Conservation (phyloP, 371 early-diverging fungal genomes). For the Mucor saturninus region DNA sequence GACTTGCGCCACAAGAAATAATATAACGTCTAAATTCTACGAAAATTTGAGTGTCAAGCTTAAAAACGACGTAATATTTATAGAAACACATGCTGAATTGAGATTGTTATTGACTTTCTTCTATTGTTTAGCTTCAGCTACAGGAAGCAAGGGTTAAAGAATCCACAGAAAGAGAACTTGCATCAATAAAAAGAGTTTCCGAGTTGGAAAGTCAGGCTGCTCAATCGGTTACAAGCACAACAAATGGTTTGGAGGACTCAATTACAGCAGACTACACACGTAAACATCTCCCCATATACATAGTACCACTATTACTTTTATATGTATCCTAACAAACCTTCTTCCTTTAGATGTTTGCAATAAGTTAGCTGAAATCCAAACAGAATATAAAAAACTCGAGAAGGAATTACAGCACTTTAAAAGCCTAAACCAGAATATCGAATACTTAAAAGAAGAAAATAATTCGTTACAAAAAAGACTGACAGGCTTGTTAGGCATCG, state of each 20-base stretch:
- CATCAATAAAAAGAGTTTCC: not conserved
- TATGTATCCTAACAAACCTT: too few species aligned
- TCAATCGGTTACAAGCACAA: not conserved
- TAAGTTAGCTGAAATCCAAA: conserved; percentile 2
- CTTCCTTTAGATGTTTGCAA: conserved; percentile 3
- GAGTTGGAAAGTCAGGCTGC: not conserved
- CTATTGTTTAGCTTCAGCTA: too few species aligned
- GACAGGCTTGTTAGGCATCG: conserved; percentile 33
- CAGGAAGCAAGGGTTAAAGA: not conserved
- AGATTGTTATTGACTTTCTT: too few species aligned
- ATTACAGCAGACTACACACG: not conserved
- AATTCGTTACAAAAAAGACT: conserved; percentile 29
- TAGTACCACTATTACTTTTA: too few species aligned
- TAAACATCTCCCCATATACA: not conserved
- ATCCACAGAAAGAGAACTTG: not conserved
- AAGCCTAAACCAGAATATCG: conserved; percentile 40
- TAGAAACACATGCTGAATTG: not conserved
- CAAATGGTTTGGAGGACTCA: not conserved
- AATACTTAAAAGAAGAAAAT: conserved; percentile 39
- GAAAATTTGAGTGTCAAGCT: not conserved
- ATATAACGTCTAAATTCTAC: too few species aligned
- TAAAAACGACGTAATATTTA: not conserved
- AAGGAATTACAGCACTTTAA: conserved; percentile 40
- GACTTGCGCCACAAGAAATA: too few species aligned
- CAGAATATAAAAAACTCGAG: conserved; percentile 31